Evolutionary conservation across 495 filamentous ascomycete genomes (phyloP).

Genomic region (Penicillium simplicissimum): DNA sequence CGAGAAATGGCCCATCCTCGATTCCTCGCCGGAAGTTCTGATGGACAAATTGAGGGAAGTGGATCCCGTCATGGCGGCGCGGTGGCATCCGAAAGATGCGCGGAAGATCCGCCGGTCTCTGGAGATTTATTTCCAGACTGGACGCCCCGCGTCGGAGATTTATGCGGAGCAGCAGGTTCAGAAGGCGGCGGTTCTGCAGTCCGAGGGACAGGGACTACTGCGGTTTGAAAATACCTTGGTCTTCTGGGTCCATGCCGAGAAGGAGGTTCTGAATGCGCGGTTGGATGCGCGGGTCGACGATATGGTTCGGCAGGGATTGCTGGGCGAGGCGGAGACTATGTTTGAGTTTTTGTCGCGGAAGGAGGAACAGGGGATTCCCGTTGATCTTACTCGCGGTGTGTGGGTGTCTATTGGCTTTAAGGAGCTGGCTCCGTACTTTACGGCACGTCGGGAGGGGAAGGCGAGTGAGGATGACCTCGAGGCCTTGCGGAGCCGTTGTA

Average conservation of each 20-base stretch:
- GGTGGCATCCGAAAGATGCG: slow-evolving; percentile 91
- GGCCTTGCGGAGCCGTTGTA: slow-evolving; percentile 40
- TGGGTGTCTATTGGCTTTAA: slow-evolving; percentile 97
- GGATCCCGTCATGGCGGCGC: slow-evolving; percentile 84
- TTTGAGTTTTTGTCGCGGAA: slow-evolving; percentile 53
- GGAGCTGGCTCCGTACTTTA: slow-evolving; percentile 74
- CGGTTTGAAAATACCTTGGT: slow-evolving; percentile 62
- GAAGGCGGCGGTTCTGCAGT: slow-evolving; percentile 27
- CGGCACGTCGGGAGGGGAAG: slow-evolving; percentile 44
- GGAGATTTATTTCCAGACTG: slow-evolving; percentile 82
- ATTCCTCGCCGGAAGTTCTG: slow-evolving; percentile 66
- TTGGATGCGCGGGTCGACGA: slow-evolving; percentile 75
- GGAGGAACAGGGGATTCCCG: slow-evolving; percentile 45
- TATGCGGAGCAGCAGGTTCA: slow-evolving; percentile 69
- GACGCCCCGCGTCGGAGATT: slow-evolving; percentile 78
- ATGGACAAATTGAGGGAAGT: slow-evolving; percentile 71
- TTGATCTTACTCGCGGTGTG: slow-evolving; percentile 78
- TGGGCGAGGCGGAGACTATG: slow-evolving; percentile 65
- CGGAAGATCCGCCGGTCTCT: slow-evolving; percentile 89
- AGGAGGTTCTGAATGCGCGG: slow-evolving; percentile 62
- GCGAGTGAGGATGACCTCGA: slow-evolving; percentile 42
- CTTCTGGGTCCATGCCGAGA: slow-evolving; percentile 83
- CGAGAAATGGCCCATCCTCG: slow-evolving; percentile 67
- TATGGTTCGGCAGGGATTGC: slow-evolving; percentile 77
- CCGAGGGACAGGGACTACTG: slow-evolving; percentile 36